A percentile compares a stretch with the other conserved stretches of the same genome.
Evolutionary conservation across 1,284 basidiomycete species (phyloP).

Genomic region (Boletus calvinii): DNA sequence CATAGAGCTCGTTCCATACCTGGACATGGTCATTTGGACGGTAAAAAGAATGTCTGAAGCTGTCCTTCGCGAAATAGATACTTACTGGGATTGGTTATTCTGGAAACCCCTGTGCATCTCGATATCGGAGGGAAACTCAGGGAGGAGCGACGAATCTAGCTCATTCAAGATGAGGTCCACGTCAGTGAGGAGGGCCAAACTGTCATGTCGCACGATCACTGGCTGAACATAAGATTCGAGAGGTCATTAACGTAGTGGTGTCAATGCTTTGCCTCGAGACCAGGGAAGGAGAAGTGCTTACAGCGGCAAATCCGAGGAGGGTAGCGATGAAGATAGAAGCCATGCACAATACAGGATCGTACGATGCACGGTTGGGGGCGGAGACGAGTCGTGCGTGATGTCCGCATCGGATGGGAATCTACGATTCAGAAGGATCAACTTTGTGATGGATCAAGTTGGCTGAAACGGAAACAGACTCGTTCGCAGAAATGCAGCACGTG

Average conservation of each 20-base stretch:
- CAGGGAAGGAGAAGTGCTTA: conserved; percentile 24
- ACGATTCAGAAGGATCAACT: not conserved
- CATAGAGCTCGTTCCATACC: conserved; percentile 42
- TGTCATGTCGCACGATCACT: conserved; percentile 21
- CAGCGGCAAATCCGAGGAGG: conserved; percentile 16
- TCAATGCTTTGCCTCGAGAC: conserved; percentile 37
- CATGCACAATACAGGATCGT: conserved; percentile 8
- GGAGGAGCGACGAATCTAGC: conserved; percentile 53
- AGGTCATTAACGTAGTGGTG: conserved; percentile 38
- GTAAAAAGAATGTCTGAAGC: conserved; percentile 48
- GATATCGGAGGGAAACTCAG: conserved; percentile 48
- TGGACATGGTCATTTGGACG: conserved; percentile 43
- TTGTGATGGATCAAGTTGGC: not conserved
- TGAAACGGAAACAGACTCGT: not conserved
- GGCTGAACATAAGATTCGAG: conserved; percentile 36
- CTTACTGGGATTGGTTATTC: conserved; percentile 51
- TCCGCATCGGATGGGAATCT: not conserved
- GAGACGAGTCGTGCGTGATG: not conserved
- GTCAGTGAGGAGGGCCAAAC: conserved; percentile 55
- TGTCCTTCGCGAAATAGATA: conserved; percentile 36
- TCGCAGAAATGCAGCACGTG: not conserved
- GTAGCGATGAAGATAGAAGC: conserved; percentile 8
- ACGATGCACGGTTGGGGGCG: not conserved
- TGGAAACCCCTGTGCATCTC: conserved; percentile 59
- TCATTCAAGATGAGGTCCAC: conserved; percentile 38